Percentiles rank a stretch among this genome's conserved stretches.
These are phyloP conservation scores for Collybia sordida DNA, from an alignment of 768 basidiomycete species.

Conservation along the genomic window DNA sequence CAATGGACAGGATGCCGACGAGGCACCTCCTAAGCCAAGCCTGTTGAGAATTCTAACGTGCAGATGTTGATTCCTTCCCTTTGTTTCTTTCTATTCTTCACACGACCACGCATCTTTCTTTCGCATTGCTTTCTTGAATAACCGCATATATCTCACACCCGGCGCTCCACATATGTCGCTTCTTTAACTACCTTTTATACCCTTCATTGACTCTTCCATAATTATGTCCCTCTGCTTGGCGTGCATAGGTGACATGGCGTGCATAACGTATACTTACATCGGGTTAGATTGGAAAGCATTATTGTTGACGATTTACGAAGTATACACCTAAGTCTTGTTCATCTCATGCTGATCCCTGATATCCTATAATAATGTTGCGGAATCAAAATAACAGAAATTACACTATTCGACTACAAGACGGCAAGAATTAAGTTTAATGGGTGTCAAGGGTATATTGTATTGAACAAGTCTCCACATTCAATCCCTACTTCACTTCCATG, in stretches of 20 bases:
- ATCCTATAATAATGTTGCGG: no score
- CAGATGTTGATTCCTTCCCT: conserved; percentile 55
- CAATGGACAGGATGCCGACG: conserved; percentile 56
- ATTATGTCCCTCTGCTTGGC: conserved; percentile 11
- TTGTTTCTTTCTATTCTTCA: conserved; percentile 17
- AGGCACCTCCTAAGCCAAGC: conserved; percentile 49
- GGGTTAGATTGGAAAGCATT: not conserved
- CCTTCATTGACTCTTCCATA: conserved; percentile 23
- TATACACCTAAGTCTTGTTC: no score
- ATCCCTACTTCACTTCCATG: not conserved
- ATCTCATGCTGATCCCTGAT: no score
- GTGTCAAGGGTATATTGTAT: no score
- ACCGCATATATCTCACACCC: conserved; percentile 17
- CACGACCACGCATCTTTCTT: conserved; percentile 18
- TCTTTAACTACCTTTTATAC: conserved; percentile 30
- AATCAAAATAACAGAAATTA: no score
- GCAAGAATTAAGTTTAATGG: no score
- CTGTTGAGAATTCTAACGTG: conserved; percentile 76
- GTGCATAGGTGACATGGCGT: conserved; percentile 3
- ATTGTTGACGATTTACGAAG: no score
- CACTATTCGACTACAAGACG: no score
- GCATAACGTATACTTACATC: conserved; percentile 14
- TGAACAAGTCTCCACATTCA: not conserved
- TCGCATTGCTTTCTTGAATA: conserved; percentile 25
- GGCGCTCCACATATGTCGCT: conserved; percentile 29